Conservation (phyloP, 352 stramenopile species). For the Aphanomyces cochlioides region DNA sequence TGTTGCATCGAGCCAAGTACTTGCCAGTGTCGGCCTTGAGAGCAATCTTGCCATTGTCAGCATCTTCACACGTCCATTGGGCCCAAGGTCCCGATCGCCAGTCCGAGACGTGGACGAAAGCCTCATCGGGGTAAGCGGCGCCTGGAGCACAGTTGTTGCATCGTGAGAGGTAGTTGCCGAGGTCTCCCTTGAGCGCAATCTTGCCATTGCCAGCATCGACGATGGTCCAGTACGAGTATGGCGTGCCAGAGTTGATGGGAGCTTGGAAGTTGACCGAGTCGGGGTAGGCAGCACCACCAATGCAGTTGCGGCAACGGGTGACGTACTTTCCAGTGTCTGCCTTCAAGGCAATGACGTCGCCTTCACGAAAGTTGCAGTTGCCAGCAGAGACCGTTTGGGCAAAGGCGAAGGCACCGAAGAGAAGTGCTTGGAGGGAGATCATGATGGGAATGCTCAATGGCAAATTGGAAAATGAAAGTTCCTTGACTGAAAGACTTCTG, state of each 20-base stretch:
- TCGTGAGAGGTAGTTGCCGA: neutral
- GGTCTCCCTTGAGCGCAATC: neutral
- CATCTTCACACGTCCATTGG: neutral
- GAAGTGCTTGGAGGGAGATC: too few species aligned
- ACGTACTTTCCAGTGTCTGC: neutral
- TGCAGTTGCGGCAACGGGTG: slow-evolving; percentile 11
- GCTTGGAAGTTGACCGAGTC: neutral
- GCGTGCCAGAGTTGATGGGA: too few species aligned
- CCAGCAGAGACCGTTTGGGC: slow-evolving; percentile 26
- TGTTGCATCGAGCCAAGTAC: neutral
- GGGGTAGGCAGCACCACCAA: neutral
- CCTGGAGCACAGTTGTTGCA: neutral
- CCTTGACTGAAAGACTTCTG: too few species aligned
- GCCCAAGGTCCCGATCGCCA: neutral
- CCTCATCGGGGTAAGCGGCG: neutral
- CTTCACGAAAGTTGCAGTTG: neutral
- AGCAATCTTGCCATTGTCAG: neutral
- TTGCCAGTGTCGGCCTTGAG: neutral
- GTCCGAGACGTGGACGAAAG: neutral
- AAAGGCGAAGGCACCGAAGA: too few species aligned
- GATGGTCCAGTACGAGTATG: neutral
- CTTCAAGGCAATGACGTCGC: slow-evolving; percentile 5
- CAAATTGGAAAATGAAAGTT: too few species aligned
- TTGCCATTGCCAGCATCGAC: slow-evolving; percentile 10
- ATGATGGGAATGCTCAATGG: too few species aligned